Evolutionary conservation across 148 eudicot genomes (phyloP).

Genomic region (Chenopodium album): DNA sequence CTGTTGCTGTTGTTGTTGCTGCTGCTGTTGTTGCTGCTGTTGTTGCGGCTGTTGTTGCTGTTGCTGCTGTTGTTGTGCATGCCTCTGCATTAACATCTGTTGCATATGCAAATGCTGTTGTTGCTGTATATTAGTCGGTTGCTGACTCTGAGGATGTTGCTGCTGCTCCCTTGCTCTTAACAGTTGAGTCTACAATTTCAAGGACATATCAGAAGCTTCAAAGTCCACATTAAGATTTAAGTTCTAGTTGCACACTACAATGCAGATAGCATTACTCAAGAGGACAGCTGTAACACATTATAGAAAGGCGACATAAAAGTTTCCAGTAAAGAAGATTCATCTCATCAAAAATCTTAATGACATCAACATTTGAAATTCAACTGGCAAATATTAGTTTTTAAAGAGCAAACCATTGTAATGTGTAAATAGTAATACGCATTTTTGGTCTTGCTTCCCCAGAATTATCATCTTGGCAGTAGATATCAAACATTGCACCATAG

Average conservation of each 20-base stretch:
- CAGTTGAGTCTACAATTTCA: slow-evolving; percentile 51
- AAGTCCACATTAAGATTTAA: neutral
- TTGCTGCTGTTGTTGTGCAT: slow-evolving; percentile 49
- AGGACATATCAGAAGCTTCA: slow-evolving; percentile 1
- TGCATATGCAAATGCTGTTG: slow-evolving; percentile 61
- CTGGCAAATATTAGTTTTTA: neutral
- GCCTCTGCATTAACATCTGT: slow-evolving; percentile 53
- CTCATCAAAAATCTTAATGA: neutral
- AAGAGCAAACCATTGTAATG: neutral
- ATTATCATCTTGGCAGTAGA: neutral
- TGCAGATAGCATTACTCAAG: neutral
- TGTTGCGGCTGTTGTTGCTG: slow-evolving; percentile 26
- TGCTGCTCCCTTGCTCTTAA: slow-evolving; percentile 71
- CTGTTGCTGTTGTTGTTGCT: slow-evolving; percentile 42
- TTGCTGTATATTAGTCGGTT: slow-evolving; percentile 43
- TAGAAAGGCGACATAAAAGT: neutral
- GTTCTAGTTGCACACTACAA: neutral
- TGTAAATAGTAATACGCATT: neutral
- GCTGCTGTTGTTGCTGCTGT: slow-evolving; percentile 35
- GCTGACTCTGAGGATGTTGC: slow-evolving; percentile 51
- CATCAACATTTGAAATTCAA: neutral
- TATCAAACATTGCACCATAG: neutral
- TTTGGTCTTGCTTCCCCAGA: neutral
- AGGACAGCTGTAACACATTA: neutral
- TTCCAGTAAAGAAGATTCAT: neutral